These are phyloP conservation scores for Aureobasidium lini DNA, from an alignment of 2,329 filamentous ascomycete species.

Conservation along the genomic window DNA sequence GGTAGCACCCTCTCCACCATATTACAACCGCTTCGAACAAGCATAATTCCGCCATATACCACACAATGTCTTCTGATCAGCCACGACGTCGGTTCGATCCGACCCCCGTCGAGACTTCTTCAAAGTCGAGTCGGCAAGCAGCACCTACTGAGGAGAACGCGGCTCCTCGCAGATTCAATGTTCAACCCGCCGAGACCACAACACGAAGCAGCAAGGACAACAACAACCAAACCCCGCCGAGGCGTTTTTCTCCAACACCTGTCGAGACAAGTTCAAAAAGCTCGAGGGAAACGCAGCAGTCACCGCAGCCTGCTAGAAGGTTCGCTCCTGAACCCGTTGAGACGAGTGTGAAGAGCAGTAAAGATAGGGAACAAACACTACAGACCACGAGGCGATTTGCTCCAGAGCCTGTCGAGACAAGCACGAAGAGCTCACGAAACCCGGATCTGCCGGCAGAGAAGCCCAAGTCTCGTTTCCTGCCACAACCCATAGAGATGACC, in stretches of 20 bases:
- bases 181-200: constrained; percentile 34
- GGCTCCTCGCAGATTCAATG: constrained; percentile 44
- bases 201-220: constrained; percentile 12
- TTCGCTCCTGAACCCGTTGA: constrained; percentile 33
- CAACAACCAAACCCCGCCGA: constrained; percentile 1
- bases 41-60: not conserved
- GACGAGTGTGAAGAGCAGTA: constrained; percentile 27
- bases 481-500: constrained; percentile 54
- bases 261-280: constrained; percentile 31
- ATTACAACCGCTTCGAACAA: not conserved
- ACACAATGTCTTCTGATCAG: constrained; percentile 14
- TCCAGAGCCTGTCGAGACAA: constrained; percentile 28
- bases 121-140: constrained; percentile 47
- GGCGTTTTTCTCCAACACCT: constrained; percentile 34
- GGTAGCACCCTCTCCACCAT: not conserved
- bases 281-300: constrained; percentile 18
- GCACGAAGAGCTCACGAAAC: constrained; percentile 19
- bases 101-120: constrained; percentile 65
- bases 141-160: constrained; percentile 11
- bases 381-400: constrained; percentile 23
- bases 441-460: constrained; percentile 1
- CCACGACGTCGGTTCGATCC: constrained; percentile 50
- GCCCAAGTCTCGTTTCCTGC: constrained; percentile 4
- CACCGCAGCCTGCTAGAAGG: constrained; percentile 18
- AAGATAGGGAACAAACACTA: constrained; percentile 13